phyloP scores from a whole-genome alignment of 225 moss, liverwort and hornwort species.

The Bryoerythrophyllum caledonicum region DNA sequence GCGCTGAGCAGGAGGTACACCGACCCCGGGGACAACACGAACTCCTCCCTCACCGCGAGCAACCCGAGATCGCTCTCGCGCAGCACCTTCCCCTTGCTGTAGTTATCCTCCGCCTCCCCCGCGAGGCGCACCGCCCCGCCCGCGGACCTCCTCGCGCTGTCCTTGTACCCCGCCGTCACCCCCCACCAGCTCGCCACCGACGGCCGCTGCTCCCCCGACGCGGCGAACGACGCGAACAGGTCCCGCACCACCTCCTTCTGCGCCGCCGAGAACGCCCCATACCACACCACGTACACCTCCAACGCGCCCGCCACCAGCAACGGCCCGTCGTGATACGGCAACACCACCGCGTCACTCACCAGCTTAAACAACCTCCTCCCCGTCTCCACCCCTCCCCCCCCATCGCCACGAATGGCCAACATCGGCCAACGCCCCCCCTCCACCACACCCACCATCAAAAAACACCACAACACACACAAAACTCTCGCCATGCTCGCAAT shows the following conservation, averaged over 20 bases:
- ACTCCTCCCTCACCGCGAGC: slow-evolving; percentile 21
- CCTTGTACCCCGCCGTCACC: slow-evolving; percentile 50
- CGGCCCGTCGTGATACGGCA: slow-evolving; percentile 59
- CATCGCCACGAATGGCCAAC: slow-evolving; percentile 27
- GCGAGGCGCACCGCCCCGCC: slow-evolving; percentile 31
- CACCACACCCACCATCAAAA: slow-evolving; percentile 19
- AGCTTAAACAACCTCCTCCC: slow-evolving; percentile 59
- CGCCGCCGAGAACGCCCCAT: slow-evolving; percentile 41
- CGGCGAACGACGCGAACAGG: slow-evolving; percentile 44
- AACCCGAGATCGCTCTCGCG: slow-evolving; percentile 32
- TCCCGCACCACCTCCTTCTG: slow-evolving; percentile 48
- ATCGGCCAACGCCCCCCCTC: slow-evolving; percentile 40
- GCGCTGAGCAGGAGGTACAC: slow-evolving; percentile 54
- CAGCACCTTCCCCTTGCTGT: slow-evolving; percentile 47
- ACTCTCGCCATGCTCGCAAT: slow-evolving; percentile 35
- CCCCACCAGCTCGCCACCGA: slow-evolving; percentile 67
- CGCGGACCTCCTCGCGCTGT: slow-evolving; percentile 39
- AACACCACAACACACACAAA: slow-evolving; percentile 1
- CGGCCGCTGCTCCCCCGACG: slow-evolving; percentile 26
- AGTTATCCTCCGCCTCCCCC: slow-evolving; percentile 29
- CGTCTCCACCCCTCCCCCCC: slow-evolving; percentile 8
- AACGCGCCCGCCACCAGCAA: slow-evolving; percentile 25
- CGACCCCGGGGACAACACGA: slow-evolving; percentile 35
- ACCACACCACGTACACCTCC: slow-evolving; percentile 54
- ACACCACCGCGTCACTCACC: slow-evolving; percentile 39